phyloP scores from a whole-genome alignment of 805 yeast species.

The Candida nonsorbophila region DNA sequence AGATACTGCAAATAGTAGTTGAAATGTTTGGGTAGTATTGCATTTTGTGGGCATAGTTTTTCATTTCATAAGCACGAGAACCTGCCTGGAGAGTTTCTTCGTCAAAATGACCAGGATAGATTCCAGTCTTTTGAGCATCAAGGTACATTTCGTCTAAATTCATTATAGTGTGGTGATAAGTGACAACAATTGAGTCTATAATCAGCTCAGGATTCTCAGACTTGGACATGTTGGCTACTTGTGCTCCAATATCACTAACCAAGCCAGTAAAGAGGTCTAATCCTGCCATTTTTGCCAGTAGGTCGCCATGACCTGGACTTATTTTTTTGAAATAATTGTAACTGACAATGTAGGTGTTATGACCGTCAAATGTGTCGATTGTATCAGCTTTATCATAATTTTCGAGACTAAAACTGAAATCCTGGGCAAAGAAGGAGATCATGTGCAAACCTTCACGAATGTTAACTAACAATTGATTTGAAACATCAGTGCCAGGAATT shows the following conservation, averaged over 20 bases:
- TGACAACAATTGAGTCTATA: conserved; percentile 36
- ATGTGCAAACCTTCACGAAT: conserved; percentile 7
- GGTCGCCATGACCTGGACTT: conserved; percentile 13
- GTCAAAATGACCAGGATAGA: conserved; percentile 7
- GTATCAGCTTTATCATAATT: conserved; percentile 12
- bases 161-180: conserved; percentile 24
- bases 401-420: conserved; percentile 7
- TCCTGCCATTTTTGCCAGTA: conserved; percentile 34
- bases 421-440: conserved; percentile 10
- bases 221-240: conserved; percentile 36
- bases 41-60: conserved; percentile 10
- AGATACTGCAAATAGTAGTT: conserved; percentile 1
- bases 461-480: too few species aligned
- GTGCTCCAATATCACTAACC: conserved; percentile 47
- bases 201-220: conserved; percentile 31
- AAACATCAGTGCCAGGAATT: too few species aligned
- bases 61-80: conserved; percentile 9
- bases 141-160: conserved; percentile 9
- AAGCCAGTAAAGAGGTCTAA: conserved; percentile 44
- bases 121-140: conserved; percentile 8
- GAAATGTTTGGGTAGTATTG: conserved; percentile 6
- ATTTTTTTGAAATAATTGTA: conserved; percentile 45
- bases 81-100: conserved; percentile 7
- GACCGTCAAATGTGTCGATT: conserved; percentile 41
- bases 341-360: conserved; percentile 39